Base-by-base conservation (phyloP, 2,329 filamentous ascomycete species). In the Xylaria polymorpha region DNA sequence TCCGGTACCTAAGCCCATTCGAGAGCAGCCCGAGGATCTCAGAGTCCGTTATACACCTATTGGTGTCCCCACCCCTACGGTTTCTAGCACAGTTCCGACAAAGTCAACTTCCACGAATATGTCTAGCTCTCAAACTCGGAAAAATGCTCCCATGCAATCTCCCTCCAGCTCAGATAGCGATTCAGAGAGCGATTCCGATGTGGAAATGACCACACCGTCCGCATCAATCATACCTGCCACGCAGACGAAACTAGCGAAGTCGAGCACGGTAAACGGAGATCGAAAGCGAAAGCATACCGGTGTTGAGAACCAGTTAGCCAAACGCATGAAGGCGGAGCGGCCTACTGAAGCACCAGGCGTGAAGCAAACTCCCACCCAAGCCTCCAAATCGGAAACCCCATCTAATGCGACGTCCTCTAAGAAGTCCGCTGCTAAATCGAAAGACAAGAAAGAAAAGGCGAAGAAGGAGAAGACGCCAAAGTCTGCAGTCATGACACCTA, bases 31-130 rank as follows among this genome's bases (percentile, higher is more conserved):
- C 1, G 84, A 86, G 74, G 90, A 89, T 7, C 81, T 94, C 63
- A 88, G 86, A 74, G 86, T 90, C 79, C 87, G 91, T 41, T 94
- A 87, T 79, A 85, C 86, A 63, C 91, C 92, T 0, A 86, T 91
- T 53, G 92, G 92, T 35, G 83, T 87, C 51, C 72, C 81, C 9
- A 77, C 74, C 29, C 73, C 74, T 12, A 51, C 66, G 10, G 59
- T 69, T 25, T 22, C 71, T 4, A 70, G 63, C 18, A 39, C 60
- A n/a, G 29, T 60, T 32, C 39, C 59, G 18, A 51, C 60, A 41
- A 53, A 22, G 7, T 25, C 35, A 1, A 35, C 46, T 9, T 29
- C 44, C 18, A 50, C 25, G 43, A 53, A 55, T 41, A 12, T 12
- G 48, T 22, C 51, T 51, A 51, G 35, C 60, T 51, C 69, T 46